These are phyloP conservation scores for Glaciozyma antarctica DNA, from an alignment of 768 basidiomycete genomes.

Conservation along the genomic window DNA sequence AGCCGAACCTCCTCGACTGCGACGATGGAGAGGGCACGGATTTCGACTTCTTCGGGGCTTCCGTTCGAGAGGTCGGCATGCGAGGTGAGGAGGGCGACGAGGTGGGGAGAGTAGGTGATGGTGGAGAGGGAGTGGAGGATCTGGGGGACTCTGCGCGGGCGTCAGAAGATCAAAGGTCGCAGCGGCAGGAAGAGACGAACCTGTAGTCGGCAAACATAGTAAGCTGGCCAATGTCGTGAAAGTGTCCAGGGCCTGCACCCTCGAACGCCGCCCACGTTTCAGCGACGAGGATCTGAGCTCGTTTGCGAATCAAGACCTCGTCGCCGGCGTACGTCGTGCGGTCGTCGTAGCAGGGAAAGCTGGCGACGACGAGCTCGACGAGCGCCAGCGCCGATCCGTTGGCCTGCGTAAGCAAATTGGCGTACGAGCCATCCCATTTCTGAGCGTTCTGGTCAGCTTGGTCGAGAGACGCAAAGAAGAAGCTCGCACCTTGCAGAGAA, in stretches of 20 bases:
- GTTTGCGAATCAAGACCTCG: constrained; percentile 70
- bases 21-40: constrained; percentile 49
- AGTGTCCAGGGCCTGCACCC: not conserved
- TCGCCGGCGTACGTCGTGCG: constrained; percentile 1
- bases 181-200: constrained; percentile 16
- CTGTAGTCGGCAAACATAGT: constrained; percentile 89
- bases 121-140: constrained; percentile 75
- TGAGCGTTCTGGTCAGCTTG: constrained; percentile 35
- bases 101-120: constrained; percentile 57
- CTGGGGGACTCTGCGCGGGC: constrained; percentile 61
- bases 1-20: constrained; percentile 46
- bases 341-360: constrained; percentile 69
- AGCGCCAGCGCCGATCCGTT: constrained; percentile 62
- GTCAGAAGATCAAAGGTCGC: not conserved
- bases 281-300: constrained; percentile 81
- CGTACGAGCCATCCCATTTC: constrained; percentile 63
- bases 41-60: constrained; percentile 60
- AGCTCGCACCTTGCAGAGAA: constrained; percentile 59
- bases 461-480: not conserved
- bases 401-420: constrained; percentile 52
- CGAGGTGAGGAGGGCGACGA: constrained; percentile 48
- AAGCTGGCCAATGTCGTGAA: constrained; percentile 54
- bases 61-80: constrained; percentile 49
- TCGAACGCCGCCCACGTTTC: constrained; percentile 70
- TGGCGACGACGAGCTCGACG: constrained; percentile 58